Evolutionary conservation across 208 protist species (phyloP), one percentile per base, ranked within the genome.

Genomic region (Angomonas desouzai): DNA sequence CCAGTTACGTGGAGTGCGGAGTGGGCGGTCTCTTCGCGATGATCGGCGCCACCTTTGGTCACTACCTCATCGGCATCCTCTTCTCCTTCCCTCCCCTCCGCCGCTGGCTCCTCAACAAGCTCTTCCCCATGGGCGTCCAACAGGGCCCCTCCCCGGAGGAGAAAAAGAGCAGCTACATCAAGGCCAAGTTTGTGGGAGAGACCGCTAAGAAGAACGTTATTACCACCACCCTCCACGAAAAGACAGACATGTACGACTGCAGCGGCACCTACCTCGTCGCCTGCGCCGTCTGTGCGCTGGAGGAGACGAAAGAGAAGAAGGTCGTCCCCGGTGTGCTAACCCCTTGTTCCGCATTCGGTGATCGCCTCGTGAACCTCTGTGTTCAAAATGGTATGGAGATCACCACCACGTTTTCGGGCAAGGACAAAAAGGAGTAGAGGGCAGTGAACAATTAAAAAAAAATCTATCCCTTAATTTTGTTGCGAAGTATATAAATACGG

Each of bases 311-410:
- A 27, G 63, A 77, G 34, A 67, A 72, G 3, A 68, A 48, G 30
- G 38, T 89, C 53, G 68, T 68, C 34, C 68, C 70, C 27, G 89
- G 89, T 36, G 82, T 90, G 27, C 61, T 91, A 27, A 96, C 89
- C 0, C 81, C 87, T 1, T 63, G 74, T 29, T 36, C 51, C 36
- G 89, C 83, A 48, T 90, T 92, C 53, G 86, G 85, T 29, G 77
- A 87, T 27, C 64, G 76, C 36, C 69, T 92, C 25, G 62, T 83
- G 66, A 45, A 48, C 36, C 74, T 80, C 38, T 59, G 69, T 59
- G 30, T 62, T 18, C 64, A 74, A 25, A 62, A 77, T 9, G 79
- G 78, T 47, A 59, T 93, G 16, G 62, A 20, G 20, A 77, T 77
- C 47, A 62, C 48, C 33, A 77, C 71, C 2, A 45, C 55, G 9